Conservation (phyloP, 2,329 filamentous ascomycete species). For the Aspergillus alliaceus region DNA sequence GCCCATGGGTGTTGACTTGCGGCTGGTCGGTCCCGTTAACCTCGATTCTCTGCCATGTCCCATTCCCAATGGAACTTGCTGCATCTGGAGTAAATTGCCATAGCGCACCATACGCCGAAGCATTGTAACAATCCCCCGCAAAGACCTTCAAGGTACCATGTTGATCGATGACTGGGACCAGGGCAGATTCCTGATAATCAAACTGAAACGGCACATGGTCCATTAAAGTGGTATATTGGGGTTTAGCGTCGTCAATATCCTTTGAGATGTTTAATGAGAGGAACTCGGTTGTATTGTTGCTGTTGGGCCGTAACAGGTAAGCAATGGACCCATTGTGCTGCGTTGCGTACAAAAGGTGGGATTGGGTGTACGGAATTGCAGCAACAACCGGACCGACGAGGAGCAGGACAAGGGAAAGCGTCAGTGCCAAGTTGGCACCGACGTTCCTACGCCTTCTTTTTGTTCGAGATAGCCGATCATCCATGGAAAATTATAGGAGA, state of each 20-base stretch:
- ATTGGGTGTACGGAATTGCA: constrained; percentile 73
- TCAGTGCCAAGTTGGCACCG: constrained; percentile 10
- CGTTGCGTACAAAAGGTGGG: constrained; percentile 64
- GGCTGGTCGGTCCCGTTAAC: constrained; percentile 34
- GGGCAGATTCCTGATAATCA: constrained; percentile 59
- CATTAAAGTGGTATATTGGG: constrained; percentile 32
- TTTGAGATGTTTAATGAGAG: constrained; percentile 66
- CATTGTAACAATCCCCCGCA: constrained; percentile 67
- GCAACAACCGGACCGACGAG: constrained; percentile 27
- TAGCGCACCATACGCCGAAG: constrained; percentile 53
- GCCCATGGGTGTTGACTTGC: constrained; percentile 38
- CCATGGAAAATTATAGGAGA: constrained; percentile 13
- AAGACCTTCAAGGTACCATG: constrained; percentile 73
- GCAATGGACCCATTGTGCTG: constrained; percentile 54
- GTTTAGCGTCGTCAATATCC: constrained; percentile 51
- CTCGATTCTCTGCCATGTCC: constrained; percentile 54
- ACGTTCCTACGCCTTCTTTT: constrained; percentile 14
- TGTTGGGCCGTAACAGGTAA: constrained; percentile 68
- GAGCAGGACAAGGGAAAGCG: constrained; percentile 21
- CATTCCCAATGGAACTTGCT: constrained; percentile 47
- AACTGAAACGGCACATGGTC: constrained; percentile 26
- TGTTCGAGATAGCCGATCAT: constrained; percentile 12
- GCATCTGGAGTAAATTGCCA: constrained; percentile 65
- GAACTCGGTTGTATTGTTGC: constrained; percentile 53
- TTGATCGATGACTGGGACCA: constrained; percentile 66